A percentile compares a stretch with the other conserved stretches of the same genome.
These are phyloP conservation scores for Gossypium longicalyx DNA, from an alignment of 345 rosid species.

Conservation along the genomic window DNA sequence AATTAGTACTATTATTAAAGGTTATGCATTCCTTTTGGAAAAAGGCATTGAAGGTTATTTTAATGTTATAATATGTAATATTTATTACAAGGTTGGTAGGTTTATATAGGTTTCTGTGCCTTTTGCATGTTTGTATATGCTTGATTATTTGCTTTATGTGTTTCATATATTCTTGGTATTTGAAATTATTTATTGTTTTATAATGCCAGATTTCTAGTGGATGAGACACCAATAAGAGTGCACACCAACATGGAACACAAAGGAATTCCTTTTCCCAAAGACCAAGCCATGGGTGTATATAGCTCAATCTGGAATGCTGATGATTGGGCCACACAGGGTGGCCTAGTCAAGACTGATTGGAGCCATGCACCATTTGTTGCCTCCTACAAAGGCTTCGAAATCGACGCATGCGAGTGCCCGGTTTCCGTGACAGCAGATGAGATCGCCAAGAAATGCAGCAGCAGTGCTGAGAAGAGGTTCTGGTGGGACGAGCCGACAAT, in stretches of 20 bases:
- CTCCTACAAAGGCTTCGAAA: slow-evolving; percentile 71
- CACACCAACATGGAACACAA: slow-evolving; percentile 82
- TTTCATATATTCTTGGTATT: background rate
- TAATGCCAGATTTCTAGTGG: slow-evolving; percentile 71
- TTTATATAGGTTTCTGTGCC: slow-evolving; percentile 5
- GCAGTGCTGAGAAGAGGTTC: slow-evolving; percentile 48
- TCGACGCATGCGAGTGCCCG: slow-evolving; percentile 75
- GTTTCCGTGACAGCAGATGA: slow-evolving; percentile 38
- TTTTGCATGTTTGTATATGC: background rate
- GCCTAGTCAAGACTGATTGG: slow-evolving; percentile 93
- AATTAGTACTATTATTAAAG: background rate
- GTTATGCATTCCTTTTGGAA: background rate
- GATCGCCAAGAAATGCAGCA: slow-evolving; percentile 52
- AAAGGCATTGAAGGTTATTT: background rate
- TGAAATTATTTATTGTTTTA: background rate
- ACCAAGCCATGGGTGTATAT: slow-evolving; percentile 94
- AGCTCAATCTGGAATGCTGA: slow-evolving; percentile 99
- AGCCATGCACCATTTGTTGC: slow-evolving; percentile 88
- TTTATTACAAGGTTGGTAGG: background rate
- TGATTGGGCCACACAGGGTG: slow-evolving; percentile 99
- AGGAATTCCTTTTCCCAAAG: slow-evolving; percentile 87
- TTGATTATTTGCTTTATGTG: background rate
- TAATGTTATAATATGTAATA: too few species aligned
- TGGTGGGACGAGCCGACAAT: slow-evolving; percentile 95
- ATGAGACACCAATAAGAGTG: slow-evolving; percentile 73